Base-by-base conservation (phyloP, 2,329 filamentous ascomycete genomes). In the Sporothrix euskadiensis region DNA sequence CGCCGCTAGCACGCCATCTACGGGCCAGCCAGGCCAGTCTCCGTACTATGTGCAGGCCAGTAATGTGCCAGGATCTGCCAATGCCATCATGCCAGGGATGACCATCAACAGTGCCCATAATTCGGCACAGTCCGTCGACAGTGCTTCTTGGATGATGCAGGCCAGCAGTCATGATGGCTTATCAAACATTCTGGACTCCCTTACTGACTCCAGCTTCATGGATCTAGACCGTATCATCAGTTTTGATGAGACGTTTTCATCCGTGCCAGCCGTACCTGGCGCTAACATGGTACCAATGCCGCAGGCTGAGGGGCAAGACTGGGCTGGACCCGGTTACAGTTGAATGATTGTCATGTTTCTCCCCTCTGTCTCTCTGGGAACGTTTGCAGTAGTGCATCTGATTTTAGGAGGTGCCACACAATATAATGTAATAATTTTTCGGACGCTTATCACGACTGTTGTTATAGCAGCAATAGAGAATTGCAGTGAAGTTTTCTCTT, bases 161-260 rank as follows among this genome's bases (percentile, higher is more conserved):
- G 19, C 16, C 35, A 65, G 22, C 12, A 8, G 32, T 16, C 59
- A 41, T 16, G 59, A 65, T 22, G 59, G 59, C 4, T 44, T 65
- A 35, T 65, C 59, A 10, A 65, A 65, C 19, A 65, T 65, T 22
- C 5, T 65, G 35, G 59, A 65, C 9, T 41, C 59, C 5, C 59
- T 65, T 16, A 65, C 59, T 5, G 59, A 65, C 59, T 41, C 59
- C 14, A 65, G 59, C 59, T 65, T 65, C n/a, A 65, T 65, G 32
- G 59, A 65, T 19, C n/a, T 65, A 4, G 59, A 65, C 10, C 59
- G 59, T 44, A 65, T 65, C 32, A 65, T 65, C 59, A 65, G 59
- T 35, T 65, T 22, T 6, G 59, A 65, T 7, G 59, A 65, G 1
- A 14, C 35, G 1, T 65, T 44, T 65, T 22, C 52, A 56, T 22